phyloP scores from a whole-genome alignment of 176 grass and related monocot genomes.

The Musa acuminata region DNA sequence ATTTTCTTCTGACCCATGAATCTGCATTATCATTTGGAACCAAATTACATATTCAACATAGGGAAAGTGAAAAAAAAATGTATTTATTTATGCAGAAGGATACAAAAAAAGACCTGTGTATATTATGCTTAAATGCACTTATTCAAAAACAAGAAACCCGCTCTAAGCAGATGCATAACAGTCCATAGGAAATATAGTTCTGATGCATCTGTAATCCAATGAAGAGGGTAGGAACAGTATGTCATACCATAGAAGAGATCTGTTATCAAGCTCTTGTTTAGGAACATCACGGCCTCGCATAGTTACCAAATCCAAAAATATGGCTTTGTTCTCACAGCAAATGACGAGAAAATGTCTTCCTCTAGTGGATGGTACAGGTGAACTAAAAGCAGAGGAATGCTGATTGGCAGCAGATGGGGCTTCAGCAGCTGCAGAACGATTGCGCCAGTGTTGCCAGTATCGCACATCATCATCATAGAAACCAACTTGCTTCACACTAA shows the following conservation, averaged over 20 bases:
- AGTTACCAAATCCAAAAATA: constrained; percentile 96
- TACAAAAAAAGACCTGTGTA: background rate
- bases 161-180: too few relatives aligned
- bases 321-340: constrained; percentile 98
- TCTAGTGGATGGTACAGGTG: constrained; percentile 82
- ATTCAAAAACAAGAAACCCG: background rate
- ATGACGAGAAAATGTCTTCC: constrained; percentile 99
- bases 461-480: constrained; percentile 95
- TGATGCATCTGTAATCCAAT: background rate
- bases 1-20: too few relatives aligned
- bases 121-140: background rate
- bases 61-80: background rate
- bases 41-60: background rate
- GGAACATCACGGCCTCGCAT: constrained; percentile 94
- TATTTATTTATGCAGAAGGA: background rate
- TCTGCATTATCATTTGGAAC: background rate
- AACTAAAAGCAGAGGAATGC: constrained; percentile 59
- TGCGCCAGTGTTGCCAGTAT: constrained; percentile 96
- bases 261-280: constrained; percentile 95
- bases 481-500: constrained; percentile 97
- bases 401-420: constrained; percentile 78
- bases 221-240: constrained; percentile 10
- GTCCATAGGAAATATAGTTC: too few relatives aligned
- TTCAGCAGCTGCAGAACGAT: constrained; percentile 78
- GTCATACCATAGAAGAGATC: constrained; percentile 89